Conservation (phyloP, 2,329 filamentous ascomycete genomes). For the Apiospora phragmitis region DNA sequence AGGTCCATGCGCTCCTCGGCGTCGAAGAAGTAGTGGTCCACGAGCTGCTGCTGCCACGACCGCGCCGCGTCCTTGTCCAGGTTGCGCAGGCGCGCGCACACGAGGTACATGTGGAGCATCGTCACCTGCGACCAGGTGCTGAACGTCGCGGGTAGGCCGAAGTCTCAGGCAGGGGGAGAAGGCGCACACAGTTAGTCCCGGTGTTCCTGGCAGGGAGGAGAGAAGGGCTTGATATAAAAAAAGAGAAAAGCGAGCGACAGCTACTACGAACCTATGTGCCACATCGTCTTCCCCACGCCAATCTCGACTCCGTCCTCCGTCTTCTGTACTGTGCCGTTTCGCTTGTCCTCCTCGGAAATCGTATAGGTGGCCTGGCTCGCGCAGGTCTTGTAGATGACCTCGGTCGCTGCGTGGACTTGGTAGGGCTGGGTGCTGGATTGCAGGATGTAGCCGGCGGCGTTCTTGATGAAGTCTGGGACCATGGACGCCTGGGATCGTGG, state of each 20-base stretch:
- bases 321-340: conserved; percentile 66
- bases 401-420: conserved; percentile 75
- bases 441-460: conserved; percentile 26
- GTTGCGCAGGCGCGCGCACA: conserved; percentile 80
- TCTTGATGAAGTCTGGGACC: conserved; percentile 27
- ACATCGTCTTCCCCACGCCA: conserved; percentile 72
- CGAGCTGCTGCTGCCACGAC: conserved; percentile 84
- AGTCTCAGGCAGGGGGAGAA: conserved; percentile 51
- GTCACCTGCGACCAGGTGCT: conserved; percentile 95
- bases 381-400: conserved; percentile 77
- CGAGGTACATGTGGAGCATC: conserved; percentile 92
- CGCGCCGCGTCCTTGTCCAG: conserved; percentile 69
- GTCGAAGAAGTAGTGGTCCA: conserved; percentile 93
- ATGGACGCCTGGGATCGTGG: conserved; percentile 27
- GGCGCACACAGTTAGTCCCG: not conserved
- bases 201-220: not conserved
- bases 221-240: too few relatives aligned
- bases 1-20: conserved; percentile 82
- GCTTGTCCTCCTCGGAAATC: conserved; percentile 67
- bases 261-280: conserved; percentile 68
- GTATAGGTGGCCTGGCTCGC: conserved; percentile 72
- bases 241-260: not conserved
- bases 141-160: conserved; percentile 82
- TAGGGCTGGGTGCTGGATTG: conserved; percentile 52
- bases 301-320: conserved; percentile 81